Conservation (phyloP, 2,329 filamentous ascomycete genomes). For the Diaporthe citrichinensis region DNA sequence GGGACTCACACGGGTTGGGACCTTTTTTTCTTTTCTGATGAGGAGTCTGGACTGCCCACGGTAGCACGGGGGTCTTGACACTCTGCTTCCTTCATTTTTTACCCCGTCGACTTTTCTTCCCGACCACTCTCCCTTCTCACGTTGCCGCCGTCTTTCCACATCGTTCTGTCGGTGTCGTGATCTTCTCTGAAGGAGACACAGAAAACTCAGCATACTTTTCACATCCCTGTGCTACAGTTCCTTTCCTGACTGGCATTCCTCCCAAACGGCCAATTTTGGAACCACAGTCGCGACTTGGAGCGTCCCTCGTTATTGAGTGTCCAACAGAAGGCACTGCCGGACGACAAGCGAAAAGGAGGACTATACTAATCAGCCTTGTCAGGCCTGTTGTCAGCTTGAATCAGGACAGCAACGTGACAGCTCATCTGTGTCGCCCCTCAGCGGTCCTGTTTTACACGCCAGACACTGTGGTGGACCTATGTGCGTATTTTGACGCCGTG, state of each 20-base stretch:
- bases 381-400: slow-evolving; percentile 18
- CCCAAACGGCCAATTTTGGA: slow-evolving; percentile 41
- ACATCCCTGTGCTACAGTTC: slow-evolving; percentile 11
- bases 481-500: slow-evolving; percentile 36
- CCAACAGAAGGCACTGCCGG: background rate
- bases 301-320: slow-evolving; percentile 14
- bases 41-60: slow-evolving; percentile 11
- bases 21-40: background rate
- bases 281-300: slow-evolving; percentile 39
- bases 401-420: slow-evolving; percentile 24
- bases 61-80: slow-evolving; percentile 8
- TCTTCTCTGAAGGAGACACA: slow-evolving; percentile 4
- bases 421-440: background rate
- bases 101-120: background rate
- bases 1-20: slow-evolving; percentile 4
- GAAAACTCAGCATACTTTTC: slow-evolving; percentile 27
- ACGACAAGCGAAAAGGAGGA: slow-evolving; percentile 35
- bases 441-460: slow-evolving; percentile 23
- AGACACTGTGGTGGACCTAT: slow-evolving; percentile 28
- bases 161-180: background rate
- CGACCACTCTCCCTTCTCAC: background rate
- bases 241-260: slow-evolving; percentile 20
- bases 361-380: background rate
- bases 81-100: slow-evolving; percentile 17
- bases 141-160: background rate